These are phyloP conservation scores for Calonectria hawksworthii DNA, from an alignment of 2,329 filamentous ascomycete genomes.

Conservation along the genomic window DNA sequence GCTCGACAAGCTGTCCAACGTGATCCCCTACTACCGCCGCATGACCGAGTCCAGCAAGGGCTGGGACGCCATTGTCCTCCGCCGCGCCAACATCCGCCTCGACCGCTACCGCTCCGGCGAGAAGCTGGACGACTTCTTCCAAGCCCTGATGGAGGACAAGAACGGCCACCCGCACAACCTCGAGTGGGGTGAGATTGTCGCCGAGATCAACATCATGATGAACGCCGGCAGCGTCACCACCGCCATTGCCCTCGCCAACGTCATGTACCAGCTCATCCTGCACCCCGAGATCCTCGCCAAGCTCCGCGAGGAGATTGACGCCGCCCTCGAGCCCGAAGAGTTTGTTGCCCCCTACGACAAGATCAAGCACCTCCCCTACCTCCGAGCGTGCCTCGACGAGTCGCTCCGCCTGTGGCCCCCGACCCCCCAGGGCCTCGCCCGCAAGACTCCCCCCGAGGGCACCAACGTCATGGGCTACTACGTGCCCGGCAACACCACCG, in stretches of 20 bases:
- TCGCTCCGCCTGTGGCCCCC: constrained; percentile 50
- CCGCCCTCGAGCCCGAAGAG: constrained; percentile 57
- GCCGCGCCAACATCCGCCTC: constrained; percentile 52
- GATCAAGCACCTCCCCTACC: constrained; percentile 64
- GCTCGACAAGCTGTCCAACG: constrained; percentile 62
- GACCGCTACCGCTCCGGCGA: constrained; percentile 56
- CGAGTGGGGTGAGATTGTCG: constrained; percentile 71
- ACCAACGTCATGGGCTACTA: constrained; percentile 47
- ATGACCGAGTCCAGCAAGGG: constrained; percentile 47
- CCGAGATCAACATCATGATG: constrained; percentile 68
- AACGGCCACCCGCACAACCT: constrained; percentile 55
- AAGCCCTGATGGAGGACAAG: constrained; percentile 65
- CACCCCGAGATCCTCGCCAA: constrained; percentile 54
- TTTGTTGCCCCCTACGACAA: constrained; percentile 63
- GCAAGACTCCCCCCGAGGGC: constrained; percentile 46
- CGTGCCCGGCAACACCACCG: constrained; percentile 53
- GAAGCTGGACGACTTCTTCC: constrained; percentile 72
- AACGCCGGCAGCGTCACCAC: constrained; percentile 67
- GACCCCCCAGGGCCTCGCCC: constrained; percentile 45
- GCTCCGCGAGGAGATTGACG: constrained; percentile 61
- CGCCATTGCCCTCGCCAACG: constrained; percentile 63
- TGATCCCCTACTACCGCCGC: constrained; percentile 56
- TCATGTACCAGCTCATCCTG: constrained; percentile 65
- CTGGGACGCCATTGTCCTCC: constrained; percentile 55
- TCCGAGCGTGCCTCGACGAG: constrained; percentile 66